A percentile compares a stretch with the other conserved stretches of the same genome.
Conservation (phyloP, 768 basidiomycete species). For the Lanmaoa pseudosensibilis region DNA sequence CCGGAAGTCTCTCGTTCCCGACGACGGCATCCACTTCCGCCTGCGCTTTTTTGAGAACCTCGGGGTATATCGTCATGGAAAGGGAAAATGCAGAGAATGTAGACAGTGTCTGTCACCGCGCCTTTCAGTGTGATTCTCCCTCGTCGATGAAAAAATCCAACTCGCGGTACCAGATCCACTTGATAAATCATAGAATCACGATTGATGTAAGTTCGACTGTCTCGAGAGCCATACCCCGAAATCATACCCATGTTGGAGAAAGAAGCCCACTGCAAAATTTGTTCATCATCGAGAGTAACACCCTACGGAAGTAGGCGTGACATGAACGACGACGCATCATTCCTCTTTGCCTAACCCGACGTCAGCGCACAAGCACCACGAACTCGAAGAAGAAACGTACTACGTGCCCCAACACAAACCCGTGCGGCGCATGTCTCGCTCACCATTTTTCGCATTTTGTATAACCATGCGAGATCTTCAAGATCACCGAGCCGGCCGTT, state of each 20-base stretch:
- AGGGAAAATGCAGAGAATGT: conserved; percentile 20
- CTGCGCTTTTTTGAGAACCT: conserved; percentile 9
- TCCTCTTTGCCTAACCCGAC: conserved; percentile 3
- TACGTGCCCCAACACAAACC: conserved; percentile 14
- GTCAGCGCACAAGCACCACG: not conserved
- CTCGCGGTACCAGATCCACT: conserved; percentile 25
- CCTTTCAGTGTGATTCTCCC: not conserved
- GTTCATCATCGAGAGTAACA: conserved; percentile 10
- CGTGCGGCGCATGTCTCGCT: conserved; percentile 1
- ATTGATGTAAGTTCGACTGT: not conserved
- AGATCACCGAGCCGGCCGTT: conserved; percentile 34
- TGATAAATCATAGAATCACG: conserved; percentile 6
- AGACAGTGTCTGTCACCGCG: conserved; percentile 16
- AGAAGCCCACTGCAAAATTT: conserved; percentile 15
- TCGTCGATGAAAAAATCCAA: conserved; percentile 21
- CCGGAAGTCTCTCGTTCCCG: conserved; percentile 10
- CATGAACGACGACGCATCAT: conserved; percentile 13
- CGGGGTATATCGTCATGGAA: conserved; percentile 13
- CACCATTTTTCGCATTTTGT: conserved; percentile 4
- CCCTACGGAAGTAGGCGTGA: conserved; percentile 13
- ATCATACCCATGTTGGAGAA: conserved; percentile 15
- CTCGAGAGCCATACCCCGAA: not conserved
- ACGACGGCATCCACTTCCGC: conserved; percentile 12
- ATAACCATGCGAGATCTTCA: conserved; percentile 38
- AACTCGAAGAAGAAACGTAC: conserved; percentile 1